Base-by-base conservation (phyloP, 768 basidiomycete genomes). In the Lactarius akahatsu region DNA sequence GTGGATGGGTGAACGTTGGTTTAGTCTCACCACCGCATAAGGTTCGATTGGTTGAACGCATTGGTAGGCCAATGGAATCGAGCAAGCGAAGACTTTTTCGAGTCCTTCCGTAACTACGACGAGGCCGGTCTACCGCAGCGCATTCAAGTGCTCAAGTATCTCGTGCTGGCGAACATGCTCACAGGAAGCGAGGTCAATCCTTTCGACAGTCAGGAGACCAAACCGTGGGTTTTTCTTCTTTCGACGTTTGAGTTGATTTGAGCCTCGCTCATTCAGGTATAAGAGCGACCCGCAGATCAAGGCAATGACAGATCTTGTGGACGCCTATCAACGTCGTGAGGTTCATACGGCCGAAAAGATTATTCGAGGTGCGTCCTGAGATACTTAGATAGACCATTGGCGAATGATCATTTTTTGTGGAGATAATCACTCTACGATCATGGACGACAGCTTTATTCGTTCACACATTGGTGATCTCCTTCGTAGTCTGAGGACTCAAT, bases 1-100 rank as follows among this genome's bases (percentile, higher is more conserved):
- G 97, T 98, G 97, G 96, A 98, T 99, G 97, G 94, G 93, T 65
- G 97, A 98, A 82, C 91, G 96, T 90, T 76, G 73, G 88, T 72
- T 28, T 20, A 57, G 18, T 59, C 23, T 18, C 34, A 45, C 52
- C 54, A 16, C 59, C 20, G 20, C 55, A 28, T 28, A 11, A 43
- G 34, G 57, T 62, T 32, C 16, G 50, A 36, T 36, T 63, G 15
- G 43, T 32, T 26, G 32, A 55, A 70, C n/a, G 64, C 64, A 15
- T 58, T 57, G 26, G 11, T 74, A 95, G 93, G 92, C 64, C 92
- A 97, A 79, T 99, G 96, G 96, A 90, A 92, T 63, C 87, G 93
- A 64, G 97, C 97, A 0, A 96, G 94, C 69, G 92, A 94, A 75
- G 97, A 99, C 78, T 97, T 99, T 77, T 98, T 98, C 77, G 96